Percentiles rank a stretch among this genome's conserved stretches.
Conservation (phyloP, 371 early-diverging fungal species). For the Zopfochytrium polystomum region DNA sequence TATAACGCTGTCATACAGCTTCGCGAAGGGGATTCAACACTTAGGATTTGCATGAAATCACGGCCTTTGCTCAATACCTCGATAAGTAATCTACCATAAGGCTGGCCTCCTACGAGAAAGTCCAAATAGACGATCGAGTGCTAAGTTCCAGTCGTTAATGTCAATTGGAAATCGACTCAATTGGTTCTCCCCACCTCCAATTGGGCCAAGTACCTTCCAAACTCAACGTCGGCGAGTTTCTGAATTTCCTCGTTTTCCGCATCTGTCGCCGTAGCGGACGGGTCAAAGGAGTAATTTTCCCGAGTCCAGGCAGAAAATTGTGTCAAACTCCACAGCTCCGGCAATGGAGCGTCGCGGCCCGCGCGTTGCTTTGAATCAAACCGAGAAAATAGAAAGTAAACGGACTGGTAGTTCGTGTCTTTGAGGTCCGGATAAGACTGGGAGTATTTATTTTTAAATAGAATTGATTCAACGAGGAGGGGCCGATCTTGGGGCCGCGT, state of each 20-base stretch:
- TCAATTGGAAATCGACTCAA: not conserved
- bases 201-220: not conserved
- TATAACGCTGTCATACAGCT: constrained; percentile 28
- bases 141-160: not conserved
- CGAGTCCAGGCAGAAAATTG: constrained; percentile 5
- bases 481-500: not conserved
- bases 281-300: too few species aligned
- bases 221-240: not conserved
- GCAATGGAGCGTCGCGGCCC: not conserved
- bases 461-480: not conserved
- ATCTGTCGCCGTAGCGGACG: not conserved
- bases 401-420: constrained; percentile 8
- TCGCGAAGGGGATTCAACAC: too few species aligned
- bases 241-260: constrained; percentile 3
- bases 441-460: not conserved
- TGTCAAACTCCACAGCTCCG: not conserved
- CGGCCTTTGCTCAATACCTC: too few species aligned
- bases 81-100: constrained; percentile 3
- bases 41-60: too few species aligned
- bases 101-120: not conserved
- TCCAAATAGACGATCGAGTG: constrained; percentile 12
- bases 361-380: not conserved
- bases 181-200: constrained; percentile 7
- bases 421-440: not conserved
- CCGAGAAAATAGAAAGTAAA: constrained; percentile 14